A percentile compares a stretch with the other conserved stretches of the same genome.
phyloP scores from a whole-genome alignment of 2,329 filamentous ascomycete species.

The Neopestalotiopsis sp. region DNA sequence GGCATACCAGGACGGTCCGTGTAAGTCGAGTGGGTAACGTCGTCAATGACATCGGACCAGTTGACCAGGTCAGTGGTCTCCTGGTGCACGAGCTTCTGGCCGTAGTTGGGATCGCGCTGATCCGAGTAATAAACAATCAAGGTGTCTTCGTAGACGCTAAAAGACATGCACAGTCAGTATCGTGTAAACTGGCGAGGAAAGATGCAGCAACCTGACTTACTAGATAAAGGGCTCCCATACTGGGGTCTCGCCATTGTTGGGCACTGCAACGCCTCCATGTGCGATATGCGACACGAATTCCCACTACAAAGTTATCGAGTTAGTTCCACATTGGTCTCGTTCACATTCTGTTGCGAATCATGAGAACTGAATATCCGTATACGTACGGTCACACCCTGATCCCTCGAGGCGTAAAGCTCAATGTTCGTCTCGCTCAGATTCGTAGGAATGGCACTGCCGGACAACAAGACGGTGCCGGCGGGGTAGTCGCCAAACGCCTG shows the following conservation, averaged over 20 bases:
- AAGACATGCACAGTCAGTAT: background rate
- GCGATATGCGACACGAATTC: slow-evolving; percentile 71
- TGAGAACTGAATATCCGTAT: background rate
- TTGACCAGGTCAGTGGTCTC: slow-evolving; percentile 60
- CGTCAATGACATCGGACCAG: slow-evolving; percentile 65
- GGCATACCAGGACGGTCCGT: slow-evolving; percentile 42
- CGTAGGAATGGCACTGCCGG: slow-evolving; percentile 64
- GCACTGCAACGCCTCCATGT: slow-evolving; percentile 62
- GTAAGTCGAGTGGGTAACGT: slow-evolving; percentile 58
- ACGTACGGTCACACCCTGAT: slow-evolving; percentile 55
- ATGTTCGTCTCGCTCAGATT: slow-evolving; percentile 69
- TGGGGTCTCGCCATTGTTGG: slow-evolving; percentile 55
- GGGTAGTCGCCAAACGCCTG: slow-evolving; percentile 60
- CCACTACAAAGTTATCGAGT: slow-evolving; percentile 49
- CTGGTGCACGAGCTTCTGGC: slow-evolving; percentile 73
- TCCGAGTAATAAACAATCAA: slow-evolving; percentile 74
- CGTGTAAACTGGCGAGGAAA: background rate
- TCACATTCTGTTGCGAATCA: background rate
- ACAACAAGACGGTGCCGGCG: slow-evolving; percentile 66
- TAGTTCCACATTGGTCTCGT: background rate
- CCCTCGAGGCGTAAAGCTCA: slow-evolving; percentile 69
- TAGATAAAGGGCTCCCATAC: slow-evolving; percentile 77
- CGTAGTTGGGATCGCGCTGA: slow-evolving; percentile 68
- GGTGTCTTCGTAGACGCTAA: slow-evolving; percentile 55
- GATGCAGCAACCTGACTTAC: background rate